Evolutionary conservation across 2,329 filamentous ascomycete genomes (phyloP).

Genomic region (Clonostachys rosea): DNA sequence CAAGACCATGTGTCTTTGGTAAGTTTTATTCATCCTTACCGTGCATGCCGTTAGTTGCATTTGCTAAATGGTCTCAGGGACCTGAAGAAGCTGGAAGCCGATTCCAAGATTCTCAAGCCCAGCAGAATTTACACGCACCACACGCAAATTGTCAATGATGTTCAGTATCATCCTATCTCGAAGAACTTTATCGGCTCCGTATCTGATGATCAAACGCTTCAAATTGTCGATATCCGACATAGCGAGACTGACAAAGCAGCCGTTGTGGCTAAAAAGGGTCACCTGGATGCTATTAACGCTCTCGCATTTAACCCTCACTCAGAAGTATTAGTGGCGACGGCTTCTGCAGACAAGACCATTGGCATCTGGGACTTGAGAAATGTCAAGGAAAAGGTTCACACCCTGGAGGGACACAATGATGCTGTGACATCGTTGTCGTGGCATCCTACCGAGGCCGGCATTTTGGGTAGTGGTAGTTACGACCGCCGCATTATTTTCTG

Average conservation of each 20-base stretch:
- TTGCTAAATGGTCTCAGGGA: conserved; percentile 52
- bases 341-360: conserved; percentile 91
- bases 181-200: conserved; percentile 85
- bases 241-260: conserved; percentile 62
- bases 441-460: conserved; percentile 86
- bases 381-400: conserved; percentile 84
- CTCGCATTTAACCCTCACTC: conserved; percentile 88
- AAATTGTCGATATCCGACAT: conserved; percentile 83
- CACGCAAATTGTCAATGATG: conserved; percentile 88
- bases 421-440: conserved; percentile 89
- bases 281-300: conserved; percentile 92
- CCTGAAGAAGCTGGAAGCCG: conserved; percentile 67
- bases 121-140: conserved; percentile 81
- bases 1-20: conserved; percentile 87
- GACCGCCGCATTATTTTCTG: conserved; percentile 94
- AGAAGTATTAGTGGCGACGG: conserved; percentile 88
- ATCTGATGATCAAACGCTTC: conserved; percentile 89
- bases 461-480: conserved; percentile 88
- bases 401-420: conserved; percentile 81
- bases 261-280: conserved; percentile 66
- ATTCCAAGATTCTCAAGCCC: conserved; percentile 66
- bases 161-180: conserved; percentile 88
- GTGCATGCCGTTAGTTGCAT: no score
- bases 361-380: conserved; percentile 94
- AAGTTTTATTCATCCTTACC: conserved; percentile 16